Conservation (phyloP, 1,284 basidiomycete genomes). For the Trametes versicolor region DNA sequence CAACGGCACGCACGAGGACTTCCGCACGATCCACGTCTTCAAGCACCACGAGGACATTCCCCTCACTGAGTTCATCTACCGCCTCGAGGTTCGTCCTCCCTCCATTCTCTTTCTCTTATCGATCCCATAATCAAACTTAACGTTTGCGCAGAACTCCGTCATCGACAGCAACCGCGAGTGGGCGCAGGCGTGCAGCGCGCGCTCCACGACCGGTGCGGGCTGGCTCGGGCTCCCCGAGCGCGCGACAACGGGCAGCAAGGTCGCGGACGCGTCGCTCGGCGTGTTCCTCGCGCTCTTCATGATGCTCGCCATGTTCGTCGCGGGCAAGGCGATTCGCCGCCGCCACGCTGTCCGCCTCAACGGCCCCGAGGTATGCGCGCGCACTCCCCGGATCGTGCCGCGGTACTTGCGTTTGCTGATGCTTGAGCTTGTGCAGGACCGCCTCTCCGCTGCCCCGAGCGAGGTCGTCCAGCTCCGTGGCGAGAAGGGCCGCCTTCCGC, state of each 20-base stretch:
- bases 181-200: conserved; percentile 63
- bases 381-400: not conserved
- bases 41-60: conserved; percentile 76
- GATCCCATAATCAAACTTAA: not conserved
- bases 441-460: conserved; percentile 26
- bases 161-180: conserved; percentile 77
- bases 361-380: conserved; percentile 60
- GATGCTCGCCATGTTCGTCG: conserved; percentile 50
- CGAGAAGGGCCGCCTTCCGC: conserved; percentile 26
- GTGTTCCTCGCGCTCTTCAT: conserved; percentile 53
- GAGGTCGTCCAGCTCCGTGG: conserved; percentile 24
- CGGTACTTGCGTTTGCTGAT: conserved; percentile 2
- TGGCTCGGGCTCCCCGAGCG: conserved; percentile 46
- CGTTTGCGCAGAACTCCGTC: conserved; percentile 59
- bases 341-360: conserved; percentile 55
- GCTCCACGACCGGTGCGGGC: conserved; percentile 41
- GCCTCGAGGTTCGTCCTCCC: conserved; percentile 64
- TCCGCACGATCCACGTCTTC: conserved; percentile 73
- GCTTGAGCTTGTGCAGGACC: conserved; percentile 16
- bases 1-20: conserved; percentile 76
- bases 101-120: not conserved
- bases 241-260: conserved; percentile 45
- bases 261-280: conserved; percentile 56
- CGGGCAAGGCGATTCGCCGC: conserved; percentile 51
- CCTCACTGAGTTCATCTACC: conserved; percentile 81